phyloP scores from a whole-genome alignment of 106 monocot species.

The Allium sativum region DNA sequence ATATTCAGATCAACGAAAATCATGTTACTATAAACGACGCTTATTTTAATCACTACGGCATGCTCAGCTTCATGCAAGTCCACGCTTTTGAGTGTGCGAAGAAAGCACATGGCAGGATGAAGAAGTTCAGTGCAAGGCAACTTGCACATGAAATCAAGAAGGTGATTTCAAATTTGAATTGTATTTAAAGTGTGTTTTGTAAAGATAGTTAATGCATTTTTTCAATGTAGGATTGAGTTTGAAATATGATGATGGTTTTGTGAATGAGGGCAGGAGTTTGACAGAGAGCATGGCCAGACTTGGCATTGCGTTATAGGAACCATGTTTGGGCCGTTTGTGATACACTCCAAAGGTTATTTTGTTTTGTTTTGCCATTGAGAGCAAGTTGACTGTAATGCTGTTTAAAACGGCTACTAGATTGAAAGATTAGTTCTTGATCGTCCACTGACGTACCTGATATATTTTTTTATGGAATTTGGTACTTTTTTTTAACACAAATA shows the following conservation, averaged over 20 bases:
- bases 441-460: no score
- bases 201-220: background rate
- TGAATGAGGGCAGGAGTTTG: slow-evolving; percentile 37
- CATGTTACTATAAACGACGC: no score
- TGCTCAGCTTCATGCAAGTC: slow-evolving; percentile 39
- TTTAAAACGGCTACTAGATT: slow-evolving; percentile 26
- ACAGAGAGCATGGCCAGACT: slow-evolving; percentile 32
- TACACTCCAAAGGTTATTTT: slow-evolving; percentile 36
- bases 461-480: no score
- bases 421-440: background rate
- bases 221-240: background rate
- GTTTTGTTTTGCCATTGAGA: slow-evolving; percentile 49
- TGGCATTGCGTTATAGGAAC: slow-evolving; percentile 56
- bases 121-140: slow-evolving; percentile 31
- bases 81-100: slow-evolving; percentile 37
- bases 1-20: no score
- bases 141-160: slow-evolving; percentile 52
- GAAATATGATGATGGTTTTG: no score
- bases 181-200: background rate
- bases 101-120: slow-evolving; percentile 11
- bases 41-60: no score
- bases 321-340: slow-evolving; percentile 47
- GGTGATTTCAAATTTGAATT: slow-evolving; percentile 7
- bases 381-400: slow-evolving; percentile 34
- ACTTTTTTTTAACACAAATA: no score